Percentiles rank a stretch among this genome's conserved stretches.
Evolutionary conservation across 192 early-diverging fungal species (phyloP).

Genomic region (Podila horticola): DNA sequence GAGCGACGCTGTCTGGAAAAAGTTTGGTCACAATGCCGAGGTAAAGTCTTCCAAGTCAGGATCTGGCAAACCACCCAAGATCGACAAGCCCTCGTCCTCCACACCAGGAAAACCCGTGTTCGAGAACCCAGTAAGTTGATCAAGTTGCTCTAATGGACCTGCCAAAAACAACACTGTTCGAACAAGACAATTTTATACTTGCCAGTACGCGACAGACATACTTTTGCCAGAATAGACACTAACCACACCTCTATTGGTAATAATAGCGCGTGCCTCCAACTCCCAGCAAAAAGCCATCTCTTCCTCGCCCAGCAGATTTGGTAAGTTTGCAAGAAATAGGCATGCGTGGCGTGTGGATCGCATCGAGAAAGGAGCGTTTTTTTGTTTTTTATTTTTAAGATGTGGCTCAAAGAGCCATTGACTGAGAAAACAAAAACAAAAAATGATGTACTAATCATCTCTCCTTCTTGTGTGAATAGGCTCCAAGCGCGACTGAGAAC

Average conservation of each 20-base stretch:
- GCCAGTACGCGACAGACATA: too few relatives aligned
- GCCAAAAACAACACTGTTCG: too few relatives aligned
- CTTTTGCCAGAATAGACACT: too few relatives aligned
- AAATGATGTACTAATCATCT: neutral
- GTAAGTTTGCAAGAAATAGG: slow-evolving; percentile 6
- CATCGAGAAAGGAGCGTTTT: neutral
- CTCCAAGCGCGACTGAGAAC: slow-evolving; percentile 13
- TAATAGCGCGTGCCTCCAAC: slow-evolving; percentile 35
- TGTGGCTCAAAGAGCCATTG: neutral
- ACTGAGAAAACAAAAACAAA: neutral
- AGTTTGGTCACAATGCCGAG: slow-evolving; percentile 47
- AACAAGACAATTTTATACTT: too few relatives aligned
- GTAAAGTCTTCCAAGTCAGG: neutral
- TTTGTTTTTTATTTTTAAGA: neutral
- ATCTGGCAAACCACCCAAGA: slow-evolving; percentile 6
- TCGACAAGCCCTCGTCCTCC: slow-evolving; percentile 25
- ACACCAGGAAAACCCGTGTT: slow-evolving; percentile 7
- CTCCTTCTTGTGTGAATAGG: neutral
- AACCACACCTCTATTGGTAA: neutral
- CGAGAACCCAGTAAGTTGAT: slow-evolving; percentile 32
- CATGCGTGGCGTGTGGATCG: too few relatives aligned
- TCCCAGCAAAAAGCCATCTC: slow-evolving; percentile 29
- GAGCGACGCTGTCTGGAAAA: slow-evolving; percentile 59
- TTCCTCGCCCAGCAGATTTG: slow-evolving; percentile 10
- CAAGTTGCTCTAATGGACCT: neutral